Evolutionary conservation across 768 basidiomycete species (phyloP).

Genomic region (Amanita fuliginea): DNA sequence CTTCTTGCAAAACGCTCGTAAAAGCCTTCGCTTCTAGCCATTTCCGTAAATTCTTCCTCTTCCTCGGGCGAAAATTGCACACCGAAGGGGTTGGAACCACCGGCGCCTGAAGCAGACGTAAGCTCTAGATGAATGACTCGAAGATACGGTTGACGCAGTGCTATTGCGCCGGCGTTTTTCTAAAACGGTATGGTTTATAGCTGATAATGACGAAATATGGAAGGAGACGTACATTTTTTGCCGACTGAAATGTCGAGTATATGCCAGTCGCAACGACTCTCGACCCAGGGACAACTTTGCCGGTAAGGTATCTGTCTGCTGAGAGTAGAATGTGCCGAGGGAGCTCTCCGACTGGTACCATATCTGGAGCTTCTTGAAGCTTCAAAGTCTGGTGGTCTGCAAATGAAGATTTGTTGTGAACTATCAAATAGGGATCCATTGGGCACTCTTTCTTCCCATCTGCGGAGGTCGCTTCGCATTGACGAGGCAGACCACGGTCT

Average conservation of each 20-base stretch:
- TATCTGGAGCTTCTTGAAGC: slow-evolving; percentile 97
- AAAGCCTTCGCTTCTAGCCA: slow-evolving; percentile 80
- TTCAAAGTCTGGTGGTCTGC: slow-evolving; percentile 96
- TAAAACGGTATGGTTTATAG: slow-evolving; percentile 13
- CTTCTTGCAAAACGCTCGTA: slow-evolving; percentile 92
- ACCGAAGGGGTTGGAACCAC: slow-evolving; percentile 76
- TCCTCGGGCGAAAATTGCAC: slow-evolving; percentile 88
- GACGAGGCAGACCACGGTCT: slow-evolving; percentile 75
- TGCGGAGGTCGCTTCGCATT: slow-evolving; percentile 71
- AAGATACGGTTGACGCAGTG: slow-evolving; percentile 89
- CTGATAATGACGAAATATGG: background rate
- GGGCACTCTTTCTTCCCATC: slow-evolving; percentile 93
- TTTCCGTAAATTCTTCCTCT: slow-evolving; percentile 91
- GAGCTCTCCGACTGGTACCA: slow-evolving; percentile 98
- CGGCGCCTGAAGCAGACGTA: slow-evolving; percentile 65
- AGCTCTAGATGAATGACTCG: slow-evolving; percentile 88
- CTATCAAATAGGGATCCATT: slow-evolving; percentile 89
- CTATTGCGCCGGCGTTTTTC: slow-evolving; percentile 78
- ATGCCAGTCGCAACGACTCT: slow-evolving; percentile 92
- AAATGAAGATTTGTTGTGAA: slow-evolving; percentile 90
- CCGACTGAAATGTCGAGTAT: slow-evolving; percentile 89
- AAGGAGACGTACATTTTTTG: slow-evolving; percentile 55
- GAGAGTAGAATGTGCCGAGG: slow-evolving; percentile 93
- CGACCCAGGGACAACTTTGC: slow-evolving; percentile 93
- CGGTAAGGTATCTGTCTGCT: slow-evolving; percentile 83